Evolutionary conservation across 2,329 filamentous ascomycete species (phyloP).

Genomic region (Cytospora leucostoma): DNA sequence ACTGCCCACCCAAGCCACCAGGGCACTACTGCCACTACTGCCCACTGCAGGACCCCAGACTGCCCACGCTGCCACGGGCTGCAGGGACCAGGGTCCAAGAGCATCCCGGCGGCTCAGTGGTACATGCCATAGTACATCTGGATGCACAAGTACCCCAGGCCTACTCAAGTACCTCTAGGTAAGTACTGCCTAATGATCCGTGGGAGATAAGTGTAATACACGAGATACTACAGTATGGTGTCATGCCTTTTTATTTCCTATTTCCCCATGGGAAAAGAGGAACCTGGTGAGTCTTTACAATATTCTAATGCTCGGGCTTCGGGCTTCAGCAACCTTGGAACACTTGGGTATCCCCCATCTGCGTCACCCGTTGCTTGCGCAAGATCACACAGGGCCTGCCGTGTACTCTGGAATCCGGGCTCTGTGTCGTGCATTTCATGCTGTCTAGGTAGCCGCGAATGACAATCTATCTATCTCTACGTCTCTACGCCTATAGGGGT

Average conservation of each 20-base stretch:
- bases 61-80: background rate
- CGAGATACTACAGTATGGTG: too few relatives aligned
- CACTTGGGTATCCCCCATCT: too few relatives aligned
- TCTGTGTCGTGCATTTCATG: background rate
- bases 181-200: background rate
- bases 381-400: background rate
- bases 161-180: too few relatives aligned
- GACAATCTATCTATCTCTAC: too few relatives aligned
- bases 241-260: background rate
- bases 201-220: background rate
- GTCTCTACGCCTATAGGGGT: too few relatives aligned
- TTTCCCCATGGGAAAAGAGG: conserved; percentile 1
- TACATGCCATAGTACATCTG: background rate
- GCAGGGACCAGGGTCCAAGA: background rate
- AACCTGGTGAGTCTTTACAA: background rate
- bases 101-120: background rate
- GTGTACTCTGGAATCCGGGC: background rate
- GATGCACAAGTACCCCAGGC: background rate
- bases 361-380: background rate
- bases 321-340: too few relatives aligned
- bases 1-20: background rate
- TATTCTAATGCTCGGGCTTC: too few relatives aligned
- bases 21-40: background rate
- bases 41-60: background rate
- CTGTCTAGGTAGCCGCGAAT: background rate